Percentiles rank a stretch among this genome's conserved stretches.
Conservation (phyloP, 805 yeast species). For the Pichia nakasei region DNA sequence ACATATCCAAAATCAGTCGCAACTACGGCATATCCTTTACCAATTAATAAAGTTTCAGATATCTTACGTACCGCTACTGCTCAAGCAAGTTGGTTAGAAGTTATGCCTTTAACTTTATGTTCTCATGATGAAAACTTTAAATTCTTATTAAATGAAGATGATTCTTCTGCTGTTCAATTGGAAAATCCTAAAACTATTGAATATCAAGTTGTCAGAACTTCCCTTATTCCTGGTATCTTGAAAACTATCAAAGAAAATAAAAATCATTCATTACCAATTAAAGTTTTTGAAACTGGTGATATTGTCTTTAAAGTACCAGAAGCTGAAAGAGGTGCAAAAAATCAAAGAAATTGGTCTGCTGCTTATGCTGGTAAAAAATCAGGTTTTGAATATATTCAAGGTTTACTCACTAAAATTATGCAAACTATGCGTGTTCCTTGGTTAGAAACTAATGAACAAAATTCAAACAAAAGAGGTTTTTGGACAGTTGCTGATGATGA, state of each 20-base stretch:
- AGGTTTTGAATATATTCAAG: constrained; percentile 92
- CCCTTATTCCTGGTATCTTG: constrained; percentile 86
- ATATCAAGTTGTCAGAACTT: constrained; percentile 96
- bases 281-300: constrained; percentile 93
- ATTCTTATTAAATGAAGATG: constrained; percentile 65
- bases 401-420: constrained; percentile 90
- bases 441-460: constrained; percentile 48
- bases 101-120: constrained; percentile 88
- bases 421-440: constrained; percentile 88
- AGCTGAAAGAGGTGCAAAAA: constrained; percentile 77
- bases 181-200: constrained; percentile 96
- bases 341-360: constrained; percentile 93
- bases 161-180: constrained; percentile 72
- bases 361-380: constrained; percentile 90
- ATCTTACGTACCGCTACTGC: constrained; percentile 86
- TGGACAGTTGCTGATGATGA: constrained; percentile 70
- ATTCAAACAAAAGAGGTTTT: constrained; percentile 61
- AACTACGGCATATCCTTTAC: constrained; percentile 78
- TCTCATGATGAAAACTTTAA: constrained; percentile 96
- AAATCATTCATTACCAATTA: constrained; percentile 89
- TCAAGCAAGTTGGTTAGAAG: constrained; percentile 94
- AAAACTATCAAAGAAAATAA: constrained; percentile 95
- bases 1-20: constrained; percentile 72
- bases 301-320: constrained; percentile 75
- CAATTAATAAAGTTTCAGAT: constrained; percentile 84